These are phyloP conservation scores for Ananas comosus DNA, from an alignment of 176 grass and related monocot genomes.

Conservation along the genomic window DNA sequence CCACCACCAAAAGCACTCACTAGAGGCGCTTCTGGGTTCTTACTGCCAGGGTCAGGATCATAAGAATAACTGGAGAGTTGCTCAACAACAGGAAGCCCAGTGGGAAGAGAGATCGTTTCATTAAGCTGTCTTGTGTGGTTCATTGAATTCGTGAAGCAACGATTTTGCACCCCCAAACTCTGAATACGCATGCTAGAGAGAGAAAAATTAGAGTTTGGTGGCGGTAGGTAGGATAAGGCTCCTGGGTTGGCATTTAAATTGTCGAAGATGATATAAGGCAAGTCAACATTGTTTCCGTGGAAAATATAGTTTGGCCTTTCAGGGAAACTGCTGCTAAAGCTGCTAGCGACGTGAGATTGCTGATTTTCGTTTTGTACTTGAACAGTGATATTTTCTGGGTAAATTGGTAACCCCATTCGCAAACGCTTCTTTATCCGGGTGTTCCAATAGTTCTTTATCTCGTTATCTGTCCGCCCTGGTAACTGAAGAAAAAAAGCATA, in stretches of 20 bases:
- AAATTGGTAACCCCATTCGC: constrained; percentile 36
- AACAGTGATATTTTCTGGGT: constrained; percentile 34
- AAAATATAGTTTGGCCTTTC: constrained; percentile 23
- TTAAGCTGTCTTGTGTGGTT: constrained; percentile 4
- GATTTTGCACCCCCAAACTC: constrained; percentile 5
- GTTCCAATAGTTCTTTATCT: constrained; percentile 83
- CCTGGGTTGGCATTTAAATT: constrained; percentile 15
- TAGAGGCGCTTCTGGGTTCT: constrained; percentile 12
- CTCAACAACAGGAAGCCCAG: neutral
- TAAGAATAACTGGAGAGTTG: constrained; percentile 13
- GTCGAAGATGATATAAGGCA: constrained; percentile 23
- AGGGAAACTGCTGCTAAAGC: constrained; percentile 9
- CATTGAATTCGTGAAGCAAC: constrained; percentile 3
- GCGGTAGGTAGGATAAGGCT: constrained; percentile 1
- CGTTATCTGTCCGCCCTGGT: constrained; percentile 71
- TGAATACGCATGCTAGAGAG: neutral
- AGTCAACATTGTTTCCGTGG: constrained; percentile 5
- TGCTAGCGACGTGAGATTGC: constrained; percentile 7
- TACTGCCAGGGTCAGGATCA: constrained; percentile 19
- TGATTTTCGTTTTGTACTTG: constrained; percentile 30
- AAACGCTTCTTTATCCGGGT: constrained; percentile 44
- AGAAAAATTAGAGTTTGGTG: neutral
- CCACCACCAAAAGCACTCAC: constrained; percentile 23
- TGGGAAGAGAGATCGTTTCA: neutral
- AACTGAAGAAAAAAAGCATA: constrained; percentile 30